Evolutionary conservation across 345 rosid species (phyloP).

Genomic region (Xanthoceras sorbifolium): DNA sequence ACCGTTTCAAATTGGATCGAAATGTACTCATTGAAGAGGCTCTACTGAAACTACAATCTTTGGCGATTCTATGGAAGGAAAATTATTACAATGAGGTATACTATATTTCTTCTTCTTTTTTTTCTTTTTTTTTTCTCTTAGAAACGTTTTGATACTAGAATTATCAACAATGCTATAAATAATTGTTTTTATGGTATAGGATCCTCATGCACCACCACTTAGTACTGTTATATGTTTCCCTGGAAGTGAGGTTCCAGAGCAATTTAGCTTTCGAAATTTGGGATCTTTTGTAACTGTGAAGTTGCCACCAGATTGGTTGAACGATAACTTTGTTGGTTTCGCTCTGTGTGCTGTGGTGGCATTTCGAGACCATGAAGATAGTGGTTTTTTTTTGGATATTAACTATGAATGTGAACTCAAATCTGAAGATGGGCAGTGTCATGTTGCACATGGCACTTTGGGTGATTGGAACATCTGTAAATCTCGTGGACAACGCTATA

Average conservation of each 20-base stretch:
- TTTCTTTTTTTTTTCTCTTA: background rate
- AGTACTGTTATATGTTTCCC: background rate
- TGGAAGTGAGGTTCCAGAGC: background rate
- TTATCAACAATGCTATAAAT: background rate
- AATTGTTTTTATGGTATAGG: background rate
- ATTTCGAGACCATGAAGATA: background rate
- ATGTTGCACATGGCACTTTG: background rate
- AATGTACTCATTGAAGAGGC: background rate
- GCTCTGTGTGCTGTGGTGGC: background rate
- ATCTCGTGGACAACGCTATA: background rate
- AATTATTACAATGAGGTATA: background rate
- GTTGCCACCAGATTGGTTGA: background rate
- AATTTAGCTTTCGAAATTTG: background rate
- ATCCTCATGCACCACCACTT: background rate
- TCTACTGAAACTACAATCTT: background rate
- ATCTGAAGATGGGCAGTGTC: background rate
- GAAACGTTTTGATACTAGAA: background rate
- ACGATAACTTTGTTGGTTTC: background rate
- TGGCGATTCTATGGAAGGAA: background rate
- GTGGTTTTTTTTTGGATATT: background rate
- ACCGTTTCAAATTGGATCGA: background rate
- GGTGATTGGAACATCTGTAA: background rate
- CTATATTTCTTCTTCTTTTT: conserved; percentile 1
- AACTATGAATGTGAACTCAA: background rate
- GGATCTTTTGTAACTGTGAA: background rate